Evolutionary conservation across 2,329 filamentous ascomycete species (phyloP).

Genomic region (Fusarium succisae): DNA sequence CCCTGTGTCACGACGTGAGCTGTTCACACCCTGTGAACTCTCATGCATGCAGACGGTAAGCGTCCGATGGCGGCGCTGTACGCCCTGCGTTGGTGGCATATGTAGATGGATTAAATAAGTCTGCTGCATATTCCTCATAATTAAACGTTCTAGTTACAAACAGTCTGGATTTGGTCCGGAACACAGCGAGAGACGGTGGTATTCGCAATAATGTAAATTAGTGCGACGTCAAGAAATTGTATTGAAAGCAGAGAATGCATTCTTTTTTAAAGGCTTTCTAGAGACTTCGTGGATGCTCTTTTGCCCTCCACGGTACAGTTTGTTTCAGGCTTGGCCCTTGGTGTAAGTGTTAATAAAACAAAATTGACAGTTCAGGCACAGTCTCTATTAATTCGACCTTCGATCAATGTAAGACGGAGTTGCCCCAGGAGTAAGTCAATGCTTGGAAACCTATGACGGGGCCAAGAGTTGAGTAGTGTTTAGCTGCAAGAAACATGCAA

Average conservation of each 20-base stretch:
- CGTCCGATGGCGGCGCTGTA: too few species aligned
- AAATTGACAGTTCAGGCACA: neutral
- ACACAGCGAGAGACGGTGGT: too few species aligned
- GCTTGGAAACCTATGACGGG: accelerated
- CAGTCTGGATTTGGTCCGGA: too few species aligned
- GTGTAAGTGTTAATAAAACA: neutral
- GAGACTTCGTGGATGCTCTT: neutral
- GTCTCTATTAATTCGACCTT: neutral
- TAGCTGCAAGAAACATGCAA: neutral
- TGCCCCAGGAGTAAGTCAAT: neutral
- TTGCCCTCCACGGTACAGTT: neutral
- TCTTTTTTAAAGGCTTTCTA: neutral
- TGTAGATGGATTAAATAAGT: too few species aligned
- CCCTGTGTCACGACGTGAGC: too few species aligned
- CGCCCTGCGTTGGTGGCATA: too few species aligned
- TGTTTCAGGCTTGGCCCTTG: neutral
- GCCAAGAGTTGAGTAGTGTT: too few species aligned
- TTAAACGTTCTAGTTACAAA: too few species aligned
- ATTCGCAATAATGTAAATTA: neutral
- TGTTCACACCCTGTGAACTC: too few species aligned
- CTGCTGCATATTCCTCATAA: too few species aligned
- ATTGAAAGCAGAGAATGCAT: neutral
- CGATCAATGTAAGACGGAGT: neutral
- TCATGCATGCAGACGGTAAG: too few species aligned
- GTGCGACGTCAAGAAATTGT: neutral